Percentiles rank a stretch among this genome's conserved stretches.
Conservation (phyloP, 1,284 basidiomycete species). For the Pyrrhoderma lamaoense region DNA sequence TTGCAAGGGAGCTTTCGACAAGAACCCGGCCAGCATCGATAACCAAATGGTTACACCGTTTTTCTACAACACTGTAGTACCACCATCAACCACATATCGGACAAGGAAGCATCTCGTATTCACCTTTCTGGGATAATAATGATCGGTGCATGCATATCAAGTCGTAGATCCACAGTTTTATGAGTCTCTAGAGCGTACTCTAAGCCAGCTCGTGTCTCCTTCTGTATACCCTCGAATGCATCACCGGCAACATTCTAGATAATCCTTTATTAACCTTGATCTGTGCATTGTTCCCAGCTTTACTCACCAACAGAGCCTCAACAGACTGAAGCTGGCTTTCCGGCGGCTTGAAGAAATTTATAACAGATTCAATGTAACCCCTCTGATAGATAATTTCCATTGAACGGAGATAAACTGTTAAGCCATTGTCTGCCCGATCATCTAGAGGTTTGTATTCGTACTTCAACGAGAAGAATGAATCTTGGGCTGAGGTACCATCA, state of each 20-base stretch:
- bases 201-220: conserved; percentile 91
- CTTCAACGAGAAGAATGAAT: conserved; percentile 87
- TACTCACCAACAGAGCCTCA: conserved; percentile 68
- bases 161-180: conserved; percentile 92
- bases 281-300: not conserved
- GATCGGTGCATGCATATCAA: conserved; percentile 96
- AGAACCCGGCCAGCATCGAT: conserved; percentile 97
- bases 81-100: conserved; percentile 2
- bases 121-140: conserved; percentile 96
- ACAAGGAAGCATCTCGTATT: conserved; percentile 22
- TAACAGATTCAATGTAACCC: conserved; percentile 90
- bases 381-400: conserved; percentile 98
- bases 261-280: not conserved
- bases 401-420: conserved; percentile 89
- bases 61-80: conserved; percentile 57
- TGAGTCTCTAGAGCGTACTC: conserved; percentile 91
- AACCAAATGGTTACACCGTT: conserved; percentile 80
- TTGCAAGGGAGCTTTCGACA: conserved; percentile 84
- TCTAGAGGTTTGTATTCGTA: conserved; percentile 94
- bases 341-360: conserved; percentile 92
- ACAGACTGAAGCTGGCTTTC: conserved; percentile 95
- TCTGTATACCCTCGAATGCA: conserved; percentile 90
- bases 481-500: conserved; percentile 31
- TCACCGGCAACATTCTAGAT: conserved; percentile 83
- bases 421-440: conserved; percentile 85